Evolutionary conservation across 2,329 filamentous ascomycete species (phyloP), one percentile per base, ranked within the genome.

Genomic region (Sclerotiophoma versabilis): DNA sequence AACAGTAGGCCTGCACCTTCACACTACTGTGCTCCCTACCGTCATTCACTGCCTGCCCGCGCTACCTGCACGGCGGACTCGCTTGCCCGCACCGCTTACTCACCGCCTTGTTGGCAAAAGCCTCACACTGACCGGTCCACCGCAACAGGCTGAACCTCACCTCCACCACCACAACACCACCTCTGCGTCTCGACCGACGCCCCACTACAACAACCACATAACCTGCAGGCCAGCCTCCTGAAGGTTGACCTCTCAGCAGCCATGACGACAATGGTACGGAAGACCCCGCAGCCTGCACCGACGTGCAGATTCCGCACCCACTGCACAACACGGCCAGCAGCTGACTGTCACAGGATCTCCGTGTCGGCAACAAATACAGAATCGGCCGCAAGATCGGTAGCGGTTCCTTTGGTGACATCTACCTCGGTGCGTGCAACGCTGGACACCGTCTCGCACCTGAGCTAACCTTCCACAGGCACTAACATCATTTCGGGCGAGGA

Each of bases 401-500:
- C 68, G 95, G 95, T 67, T 93, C 89, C 73, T 99, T 99, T 77
- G 95, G 95, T 81, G 95, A 98, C 71, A 98, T 99, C 76, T 99
- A 98, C 80, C 87, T 98, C 49, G 86, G 86, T 88, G 77, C 65
- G 83, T 62, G 42, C 32, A 42, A 38, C 44, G 45, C 49, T 20
- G 1, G 20, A 14, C 43, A 23, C 29, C 17, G 26, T 25, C 44
- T 38, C 47, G 55, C 34, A 33, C 36, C 15, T 36, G 12, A 43
- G 58, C 64, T 69, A 64, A 69, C 66, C 30, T 48, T 25, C 20
- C 19, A 38, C 62, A 88, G 95, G 95, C 71, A 99, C 95, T 77
- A 98, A 99, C 83, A 98, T 99, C 81, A 98, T 98, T 79, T 98
- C 95, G 4, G 95, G 95, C 60, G 95, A 99, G 79, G 95, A 99